phyloP scores from a whole-genome alignment of 2,329 filamentous ascomycete species.

The Fusarium sp. region DNA sequence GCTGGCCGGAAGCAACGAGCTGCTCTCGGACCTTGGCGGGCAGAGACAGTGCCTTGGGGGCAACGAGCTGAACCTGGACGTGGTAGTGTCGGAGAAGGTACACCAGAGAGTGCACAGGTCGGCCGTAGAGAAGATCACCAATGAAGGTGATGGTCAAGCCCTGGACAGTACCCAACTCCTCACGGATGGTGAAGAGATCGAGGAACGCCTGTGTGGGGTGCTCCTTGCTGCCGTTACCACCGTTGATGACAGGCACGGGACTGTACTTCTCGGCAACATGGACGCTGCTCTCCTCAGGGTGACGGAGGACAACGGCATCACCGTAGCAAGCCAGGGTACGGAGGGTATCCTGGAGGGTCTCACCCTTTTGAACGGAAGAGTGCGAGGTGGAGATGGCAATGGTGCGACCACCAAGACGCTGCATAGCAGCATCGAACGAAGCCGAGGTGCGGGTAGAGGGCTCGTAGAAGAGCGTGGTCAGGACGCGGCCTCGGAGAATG shows the following conservation, averaged over 20 bases:
- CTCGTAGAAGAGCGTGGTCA: slow-evolving; percentile 97
- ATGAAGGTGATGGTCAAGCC: slow-evolving; percentile 96
- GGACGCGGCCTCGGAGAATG: slow-evolving; percentile 84
- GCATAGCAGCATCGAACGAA: slow-evolving; percentile 98
- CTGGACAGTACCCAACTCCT: slow-evolving; percentile 95
- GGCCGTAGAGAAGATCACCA: slow-evolving; percentile 92
- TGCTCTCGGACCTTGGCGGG: slow-evolving; percentile 80
- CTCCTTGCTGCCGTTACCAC: slow-evolving; percentile 94
- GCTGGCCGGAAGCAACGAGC: slow-evolving; percentile 79
- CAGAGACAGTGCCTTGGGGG: slow-evolving; percentile 82
- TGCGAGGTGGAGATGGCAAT: slow-evolving; percentile 84
- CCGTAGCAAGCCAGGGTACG: slow-evolving; percentile 94
- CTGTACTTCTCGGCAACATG: slow-evolving; percentile 88
- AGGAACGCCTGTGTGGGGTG: slow-evolving; percentile 98
- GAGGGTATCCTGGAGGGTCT: slow-evolving; percentile 92
- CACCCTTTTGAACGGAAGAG: slow-evolving; percentile 94
- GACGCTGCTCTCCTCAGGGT: slow-evolving; percentile 85
- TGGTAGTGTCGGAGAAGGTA: slow-evolving; percentile 97
- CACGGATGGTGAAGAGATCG: slow-evolving; percentile 97
- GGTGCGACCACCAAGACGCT: slow-evolving; percentile 91
- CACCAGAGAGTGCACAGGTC: slow-evolving; percentile 94
- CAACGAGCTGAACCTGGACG: slow-evolving; percentile 91
- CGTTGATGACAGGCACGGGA: slow-evolving; percentile 94
- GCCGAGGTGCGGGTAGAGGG: slow-evolving; percentile 95
- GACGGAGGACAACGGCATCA: slow-evolving; percentile 95